A percentile compares a stretch with the other conserved stretches of the same genome.
Evolutionary conservation across 345 rosid species (phyloP).

Genomic region (Hibiscus mutabilis): DNA sequence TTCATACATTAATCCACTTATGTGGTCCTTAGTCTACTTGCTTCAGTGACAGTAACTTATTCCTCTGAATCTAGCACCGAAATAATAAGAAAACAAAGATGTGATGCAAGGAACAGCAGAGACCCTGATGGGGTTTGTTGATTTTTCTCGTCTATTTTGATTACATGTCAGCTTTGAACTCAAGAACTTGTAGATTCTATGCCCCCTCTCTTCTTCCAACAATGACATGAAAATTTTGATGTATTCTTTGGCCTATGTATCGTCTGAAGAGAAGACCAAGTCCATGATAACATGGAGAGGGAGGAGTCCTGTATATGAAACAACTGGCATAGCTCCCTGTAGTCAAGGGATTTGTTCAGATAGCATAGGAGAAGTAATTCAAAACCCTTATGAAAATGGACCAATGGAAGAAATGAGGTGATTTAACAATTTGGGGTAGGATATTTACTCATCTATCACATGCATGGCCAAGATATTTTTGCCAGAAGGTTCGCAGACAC

Average conservation of each 20-base stretch:
- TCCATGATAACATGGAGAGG: slow-evolving; percentile 1
- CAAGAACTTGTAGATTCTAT: neutral
- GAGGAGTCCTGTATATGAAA: neutral
- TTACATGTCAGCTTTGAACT: neutral
- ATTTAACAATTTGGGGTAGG: neutral
- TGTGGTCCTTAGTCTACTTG: neutral
- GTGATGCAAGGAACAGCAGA: neutral
- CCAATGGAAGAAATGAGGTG: neutral
- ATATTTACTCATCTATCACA: neutral
- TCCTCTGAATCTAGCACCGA: slow-evolving; percentile 4
- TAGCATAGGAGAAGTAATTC: neutral
- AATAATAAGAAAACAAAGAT: neutral
- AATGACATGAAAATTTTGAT: neutral
- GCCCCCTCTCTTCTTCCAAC: neutral
- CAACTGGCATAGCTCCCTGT: neutral
- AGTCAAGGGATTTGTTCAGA: slow-evolving; percentile 5
- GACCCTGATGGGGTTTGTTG: neutral
- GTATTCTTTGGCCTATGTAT: slow-evolving; percentile 15
- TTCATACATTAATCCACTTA: neutral
- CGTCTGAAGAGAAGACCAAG: slow-evolving; percentile 24
- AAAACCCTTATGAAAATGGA: neutral
- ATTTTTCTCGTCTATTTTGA: neutral
- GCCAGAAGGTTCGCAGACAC: neutral
- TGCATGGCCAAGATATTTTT: slow-evolving; percentile 9
- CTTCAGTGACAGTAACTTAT: neutral